Percentiles rank a stretch among this genome's conserved stretches.
Conservation (phyloP, 352 stramenopile genomes). For the Pythium dissimile region DNA sequence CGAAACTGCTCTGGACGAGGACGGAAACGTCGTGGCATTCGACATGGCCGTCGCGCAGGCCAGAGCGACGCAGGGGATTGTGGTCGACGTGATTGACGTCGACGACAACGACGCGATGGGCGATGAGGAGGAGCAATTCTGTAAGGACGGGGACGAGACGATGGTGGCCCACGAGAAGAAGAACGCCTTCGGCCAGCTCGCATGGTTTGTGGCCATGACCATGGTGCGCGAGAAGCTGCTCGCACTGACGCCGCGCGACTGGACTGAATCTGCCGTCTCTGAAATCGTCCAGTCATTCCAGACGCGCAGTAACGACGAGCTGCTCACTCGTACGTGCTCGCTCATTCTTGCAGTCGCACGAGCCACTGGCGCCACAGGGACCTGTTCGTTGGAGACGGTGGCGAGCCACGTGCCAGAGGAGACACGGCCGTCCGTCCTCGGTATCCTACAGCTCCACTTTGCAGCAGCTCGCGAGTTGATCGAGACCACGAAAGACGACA, state of each 20-base stretch:
- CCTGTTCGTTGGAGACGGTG: conserved; percentile 1
- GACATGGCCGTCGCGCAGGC: conserved; percentile 3
- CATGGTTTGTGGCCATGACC: conserved; percentile 13
- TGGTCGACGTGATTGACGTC: not conserved
- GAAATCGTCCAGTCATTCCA: not conserved
- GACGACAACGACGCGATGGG: conserved; percentile 5
- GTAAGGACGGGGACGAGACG: not conserved
- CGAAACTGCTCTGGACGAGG: conserved; percentile 13
- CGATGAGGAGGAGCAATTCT: not conserved
- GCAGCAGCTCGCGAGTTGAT: not conserved
- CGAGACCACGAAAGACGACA: not conserved
- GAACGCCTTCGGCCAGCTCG: conserved; percentile 15
- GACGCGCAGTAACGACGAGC: not conserved
- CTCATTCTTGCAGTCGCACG: conserved; percentile 3
- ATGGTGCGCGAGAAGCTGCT: not conserved
- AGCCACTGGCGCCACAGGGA: not conserved
- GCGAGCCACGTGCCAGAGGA: conserved; percentile 4
- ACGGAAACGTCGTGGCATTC: conserved; percentile 12
- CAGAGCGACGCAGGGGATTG: conserved; percentile 2
- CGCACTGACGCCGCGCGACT: not conserved
- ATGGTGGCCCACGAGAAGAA: not conserved
- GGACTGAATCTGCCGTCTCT: not conserved
- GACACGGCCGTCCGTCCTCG: not conserved
- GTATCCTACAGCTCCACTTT: conserved; percentile 10
- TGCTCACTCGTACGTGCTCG: not conserved